These are phyloP conservation scores for Ceratobasidium sp. DNA, from an alignment of 1,284 basidiomycete species.

Conservation along the genomic window DNA sequence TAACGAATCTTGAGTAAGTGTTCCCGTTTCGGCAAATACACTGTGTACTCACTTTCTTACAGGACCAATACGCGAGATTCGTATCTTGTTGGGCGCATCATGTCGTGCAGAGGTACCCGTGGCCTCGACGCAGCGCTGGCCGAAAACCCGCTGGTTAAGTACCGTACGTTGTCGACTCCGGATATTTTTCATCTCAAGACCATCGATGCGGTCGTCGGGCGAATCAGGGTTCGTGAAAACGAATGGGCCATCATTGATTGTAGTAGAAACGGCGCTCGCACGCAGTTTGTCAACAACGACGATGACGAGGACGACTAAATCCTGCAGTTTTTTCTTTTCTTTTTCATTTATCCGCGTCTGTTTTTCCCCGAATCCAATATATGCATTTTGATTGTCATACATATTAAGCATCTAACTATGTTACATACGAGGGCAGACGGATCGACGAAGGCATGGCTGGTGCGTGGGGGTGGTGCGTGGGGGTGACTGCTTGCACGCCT, in stretches of 20 bases:
- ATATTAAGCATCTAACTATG: too few relatives aligned
- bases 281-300: conserved; percentile 17
- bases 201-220: not conserved
- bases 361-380: too few relatives aligned
- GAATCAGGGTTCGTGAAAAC: too few relatives aligned
- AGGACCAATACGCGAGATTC: not conserved
- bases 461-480: too few relatives aligned
- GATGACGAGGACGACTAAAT: not conserved
- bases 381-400: too few relatives aligned
- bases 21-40: not conserved
- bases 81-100: conserved; percentile 27
- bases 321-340: not conserved
- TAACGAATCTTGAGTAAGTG: conserved; percentile 22
- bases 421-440: too few relatives aligned
- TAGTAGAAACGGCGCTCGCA: conserved; percentile 22
- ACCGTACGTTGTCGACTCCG: not conserved
- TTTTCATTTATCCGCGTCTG: too few relatives aligned
- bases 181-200: conserved; percentile 19
- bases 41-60: not conserved
- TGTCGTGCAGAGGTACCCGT: not conserved
- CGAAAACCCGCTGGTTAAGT: conserved; percentile 17
- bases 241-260: too few relatives aligned
- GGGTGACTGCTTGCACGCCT: too few relatives aligned
- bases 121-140: conserved; percentile 23
- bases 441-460: too few relatives aligned